Conservation (phyloP, 257 asterid genomes). For the Solanum lignicaule region DNA sequence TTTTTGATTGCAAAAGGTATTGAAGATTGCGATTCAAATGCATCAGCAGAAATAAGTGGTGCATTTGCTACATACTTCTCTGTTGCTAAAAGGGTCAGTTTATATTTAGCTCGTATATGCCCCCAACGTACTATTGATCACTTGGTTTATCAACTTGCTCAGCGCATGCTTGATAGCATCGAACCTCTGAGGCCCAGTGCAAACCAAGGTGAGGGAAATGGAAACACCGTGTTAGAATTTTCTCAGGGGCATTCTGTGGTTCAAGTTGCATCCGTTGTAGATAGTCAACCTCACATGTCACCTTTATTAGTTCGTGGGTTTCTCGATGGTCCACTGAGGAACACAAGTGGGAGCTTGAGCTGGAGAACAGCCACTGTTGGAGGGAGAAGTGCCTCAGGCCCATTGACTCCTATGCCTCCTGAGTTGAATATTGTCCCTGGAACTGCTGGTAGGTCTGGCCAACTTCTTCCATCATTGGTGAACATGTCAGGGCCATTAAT, state of each 20-base stretch:
- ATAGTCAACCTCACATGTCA: constrained; percentile 96
- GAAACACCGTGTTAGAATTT: constrained; percentile 71
- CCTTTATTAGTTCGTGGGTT: constrained; percentile 98
- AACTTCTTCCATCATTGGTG: constrained; percentile 85
- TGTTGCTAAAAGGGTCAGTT: constrained; percentile 92
- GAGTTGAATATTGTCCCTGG: constrained; percentile 84
- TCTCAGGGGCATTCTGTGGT: constrained; percentile 82
- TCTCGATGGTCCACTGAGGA: constrained; percentile 88
- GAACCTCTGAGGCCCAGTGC: constrained; percentile 59
- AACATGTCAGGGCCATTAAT: constrained; percentile 97
- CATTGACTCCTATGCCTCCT: constrained; percentile 86
- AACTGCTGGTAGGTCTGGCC: constrained; percentile 86
- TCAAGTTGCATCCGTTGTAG: constrained; percentile 65
- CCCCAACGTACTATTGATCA: constrained; percentile 98
- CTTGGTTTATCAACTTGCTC: constrained; percentile 97
- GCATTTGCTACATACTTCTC: constrained; percentile 98
- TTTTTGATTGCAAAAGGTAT: constrained; percentile 95
- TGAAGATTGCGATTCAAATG: constrained; percentile 97
- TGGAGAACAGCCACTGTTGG: constrained; percentile 98
- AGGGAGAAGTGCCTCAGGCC: constrained; percentile 96
- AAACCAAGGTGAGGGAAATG: constrained; percentile 60
- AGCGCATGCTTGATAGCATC: constrained; percentile 88
- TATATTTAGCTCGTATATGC: constrained; percentile 93
- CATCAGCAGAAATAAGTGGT: constrained; percentile 98
- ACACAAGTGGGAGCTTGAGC: constrained; percentile 95